Evolutionary conservation across 2,329 filamentous ascomycete genomes (phyloP).

Genomic region (Colletotrichum zoysiae): DNA sequence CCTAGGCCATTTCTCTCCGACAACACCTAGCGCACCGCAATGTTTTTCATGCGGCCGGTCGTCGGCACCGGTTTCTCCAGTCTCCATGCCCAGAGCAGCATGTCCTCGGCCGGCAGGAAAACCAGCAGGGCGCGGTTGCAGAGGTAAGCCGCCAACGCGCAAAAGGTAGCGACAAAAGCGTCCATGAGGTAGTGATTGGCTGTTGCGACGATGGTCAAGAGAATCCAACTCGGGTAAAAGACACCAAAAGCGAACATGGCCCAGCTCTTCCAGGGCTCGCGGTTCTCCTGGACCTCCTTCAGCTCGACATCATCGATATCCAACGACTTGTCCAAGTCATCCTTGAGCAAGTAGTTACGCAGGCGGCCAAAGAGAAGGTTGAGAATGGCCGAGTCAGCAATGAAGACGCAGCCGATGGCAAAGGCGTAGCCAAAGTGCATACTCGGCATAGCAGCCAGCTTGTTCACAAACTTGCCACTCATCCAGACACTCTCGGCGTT

Average conservation of each 20-base stretch:
- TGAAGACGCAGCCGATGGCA: conserved; percentile 64
- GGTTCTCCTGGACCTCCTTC: conserved; percentile 42
- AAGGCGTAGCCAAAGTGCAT: conserved; percentile 70
- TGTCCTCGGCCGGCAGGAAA: conserved; percentile 73
- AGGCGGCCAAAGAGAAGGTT: conserved; percentile 48
- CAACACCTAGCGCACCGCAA: conserved; percentile 31
- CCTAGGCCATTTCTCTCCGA: neutral
- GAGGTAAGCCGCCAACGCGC: conserved; percentile 71
- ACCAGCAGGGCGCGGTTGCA: conserved; percentile 67
- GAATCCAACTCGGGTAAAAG: conserved; percentile 65
- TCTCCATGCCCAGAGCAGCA: conserved; percentile 70
- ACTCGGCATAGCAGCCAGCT: conserved; percentile 69
- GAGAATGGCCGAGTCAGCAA: conserved; percentile 65
- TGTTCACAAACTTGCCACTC: conserved; percentile 68
- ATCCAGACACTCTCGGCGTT: conserved; percentile 74
- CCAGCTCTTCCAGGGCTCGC: conserved; percentile 48
- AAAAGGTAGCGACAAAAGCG: conserved; percentile 71
- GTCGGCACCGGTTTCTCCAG: conserved; percentile 74
- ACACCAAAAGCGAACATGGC: conserved; percentile 56
- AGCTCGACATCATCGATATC: conserved; percentile 42
- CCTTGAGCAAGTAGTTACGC: conserved; percentile 43
- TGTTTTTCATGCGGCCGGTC: conserved; percentile 50
- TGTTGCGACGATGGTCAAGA: conserved; percentile 70
- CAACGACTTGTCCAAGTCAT: conserved; percentile 38
- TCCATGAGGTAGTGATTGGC: conserved; percentile 76